phyloP scores from a whole-genome alignment of 1,284 basidiomycete species.

The Clitocybe nebularis region DNA sequence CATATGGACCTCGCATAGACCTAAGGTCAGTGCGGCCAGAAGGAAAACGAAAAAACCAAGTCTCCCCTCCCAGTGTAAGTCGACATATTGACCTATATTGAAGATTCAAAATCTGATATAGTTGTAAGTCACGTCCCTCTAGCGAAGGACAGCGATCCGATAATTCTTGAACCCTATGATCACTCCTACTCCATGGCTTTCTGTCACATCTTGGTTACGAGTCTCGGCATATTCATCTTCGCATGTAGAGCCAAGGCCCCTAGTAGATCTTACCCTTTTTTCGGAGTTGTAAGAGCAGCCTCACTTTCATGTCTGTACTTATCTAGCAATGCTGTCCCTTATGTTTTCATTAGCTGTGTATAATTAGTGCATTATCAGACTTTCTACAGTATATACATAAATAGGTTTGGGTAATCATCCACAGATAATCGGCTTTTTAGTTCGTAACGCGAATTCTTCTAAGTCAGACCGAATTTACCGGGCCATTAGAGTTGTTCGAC shows the following conservation, averaged over 20 bases:
- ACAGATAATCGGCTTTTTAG: too few species aligned
- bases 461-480: conserved; percentile 11
- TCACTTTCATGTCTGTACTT: too few species aligned
- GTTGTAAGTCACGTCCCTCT: too few species aligned
- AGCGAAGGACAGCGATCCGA: not conserved
- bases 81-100: not conserved
- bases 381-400: too few species aligned
- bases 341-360: too few species aligned
- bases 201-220: too few species aligned
- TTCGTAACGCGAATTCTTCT: not conserved
- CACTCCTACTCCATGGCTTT: not conserved
- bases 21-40: conserved; percentile 1
- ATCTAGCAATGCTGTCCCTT: too few species aligned
- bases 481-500: conserved; percentile 8
- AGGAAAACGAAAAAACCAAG: conserved; percentile 1
- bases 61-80: conserved; percentile 1
- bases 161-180: not conserved
- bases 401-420: not conserved
- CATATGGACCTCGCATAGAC: conserved; percentile 1
- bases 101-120: not conserved
- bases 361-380: too few species aligned
- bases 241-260: too few species aligned
- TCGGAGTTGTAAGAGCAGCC: too few species aligned
- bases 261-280: too few species aligned
- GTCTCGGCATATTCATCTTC: too few species aligned